Base-by-base conservation (phyloP, 331 rosid species). In the Acacia concinna region DNA sequence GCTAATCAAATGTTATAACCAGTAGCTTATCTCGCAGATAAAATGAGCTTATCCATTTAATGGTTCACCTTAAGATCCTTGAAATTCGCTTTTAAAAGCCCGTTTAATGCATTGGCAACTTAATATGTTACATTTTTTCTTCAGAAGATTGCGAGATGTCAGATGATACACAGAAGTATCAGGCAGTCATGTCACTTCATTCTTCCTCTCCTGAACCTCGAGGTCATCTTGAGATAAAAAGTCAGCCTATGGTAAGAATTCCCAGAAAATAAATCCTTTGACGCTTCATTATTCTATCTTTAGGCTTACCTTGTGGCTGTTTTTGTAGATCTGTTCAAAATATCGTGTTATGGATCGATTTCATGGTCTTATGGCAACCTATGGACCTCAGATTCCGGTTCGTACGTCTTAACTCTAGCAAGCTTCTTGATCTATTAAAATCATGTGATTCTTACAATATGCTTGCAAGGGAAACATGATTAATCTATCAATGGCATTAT, bases 311-410 rank as follows among this genome's bases (percentile, higher is more conserved):
- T 37, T 62, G 46, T 28, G 20, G 32, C 59, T 77, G 59, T 18
- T 76, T 28, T 44, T 73, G 78, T 63, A 91, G 96, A 75, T 85
- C 60, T 88, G 81, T 76, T 83, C 90, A 64, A 91, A 86, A 72
- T 83, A 87, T 88, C 92, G 94, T 32, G 81, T 79, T 23, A 74
- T 46, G 84, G 97, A 91, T 81, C 94, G 87, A 40, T 80, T 82
- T 73, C 89, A 84, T 79, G 93, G 94, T 49, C 80, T 91, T 81
- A 75, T 91, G 84, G 84, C 98, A 67, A 27, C 88, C 27, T 91
- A 78, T 70, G 98, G 90, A 84, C 87, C 89, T 85, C 98, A 88
- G 82, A 68, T 86, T 41, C 57, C 94, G 89, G 98, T 93, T 80
- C 10, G 62, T 20, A 21, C 28, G 86, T 66, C 40, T 78, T 71